Base-by-base conservation (phyloP, 1,284 basidiomycete genomes). In the Vanrija humicola region DNA sequence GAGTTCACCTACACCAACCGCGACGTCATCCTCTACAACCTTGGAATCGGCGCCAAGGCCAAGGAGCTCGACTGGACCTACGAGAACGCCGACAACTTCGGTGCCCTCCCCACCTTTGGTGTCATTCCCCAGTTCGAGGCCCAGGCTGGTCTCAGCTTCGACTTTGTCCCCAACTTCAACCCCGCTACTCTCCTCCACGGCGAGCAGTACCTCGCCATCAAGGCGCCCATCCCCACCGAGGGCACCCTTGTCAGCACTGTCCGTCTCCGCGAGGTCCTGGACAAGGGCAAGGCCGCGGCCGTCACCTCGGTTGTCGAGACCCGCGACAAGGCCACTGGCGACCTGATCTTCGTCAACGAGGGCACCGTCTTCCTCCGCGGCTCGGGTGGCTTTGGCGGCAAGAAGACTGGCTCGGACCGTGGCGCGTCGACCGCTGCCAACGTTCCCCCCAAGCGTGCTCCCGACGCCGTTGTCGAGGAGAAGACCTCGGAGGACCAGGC, bases 171-270 rank as follows among this genome's bases (percentile, higher is more conserved):
- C 23, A 90, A 97, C 78, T 98, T 87, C 79, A 94, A 92, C 73
- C 92, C 91, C 19, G 89, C 92, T 59, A 97, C 93, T 79, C 81
- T 98, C n/a, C 82, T 99, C 26, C 96, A 99, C 76, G 95, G 95
- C 56, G 95, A 99, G 76, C 96, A 98, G 73, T 98, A 91, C 76
- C 80, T 99, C 59, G 82, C 85, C 60, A 92, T 98, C 77, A 89
- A 90, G 70, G 86, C 80, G 1, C 86, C 88, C 0, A 90, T 98
- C 63, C 94, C 95, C 0, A 92, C 90, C 0, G 86, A 82, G 59
- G 94, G 85, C 3, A 86, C 86, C n/a, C 79, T 98, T 38, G 81
- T 91, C 43, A 95, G 84, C 74, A 81, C 88, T 67, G 82, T 86
- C 10, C 83, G 74, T 53, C 67, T 82, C 43, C 61, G 78, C 42